A percentile compares a stretch with the other conserved stretches of the same genome.
These are phyloP conservation scores for Aureobasidium sp. DNA, from an alignment of 2,329 filamentous ascomycete species.

Conservation along the genomic window DNA sequence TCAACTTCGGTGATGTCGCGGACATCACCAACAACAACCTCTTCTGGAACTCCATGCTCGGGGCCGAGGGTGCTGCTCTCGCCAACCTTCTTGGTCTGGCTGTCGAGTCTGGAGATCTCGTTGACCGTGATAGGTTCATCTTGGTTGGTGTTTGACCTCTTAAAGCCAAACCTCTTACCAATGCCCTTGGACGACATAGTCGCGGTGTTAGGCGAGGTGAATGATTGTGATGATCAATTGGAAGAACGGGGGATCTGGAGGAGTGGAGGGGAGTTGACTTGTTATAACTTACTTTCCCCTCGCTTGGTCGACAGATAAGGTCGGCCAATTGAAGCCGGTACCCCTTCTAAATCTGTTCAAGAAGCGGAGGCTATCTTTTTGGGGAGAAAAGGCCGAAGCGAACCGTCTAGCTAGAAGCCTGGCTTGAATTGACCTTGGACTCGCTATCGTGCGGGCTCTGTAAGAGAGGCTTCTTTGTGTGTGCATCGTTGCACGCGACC, in stretches of 20 bases:
- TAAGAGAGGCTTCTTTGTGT: background rate
- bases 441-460: background rate
- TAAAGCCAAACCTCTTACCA: conserved; percentile 22
- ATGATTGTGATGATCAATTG: background rate
- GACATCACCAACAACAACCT: conserved; percentile 16
- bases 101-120: conserved; percentile 15
- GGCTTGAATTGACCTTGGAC: background rate
- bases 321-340: background rate
- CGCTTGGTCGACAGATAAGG: background rate
- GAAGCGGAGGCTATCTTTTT: background rate
- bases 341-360: background rate
- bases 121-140: conserved; percentile 11
- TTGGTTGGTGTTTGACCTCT: conserved; percentile 21
- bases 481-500: background rate
- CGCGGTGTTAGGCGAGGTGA: background rate
- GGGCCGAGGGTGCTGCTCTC: conserved; percentile 18
- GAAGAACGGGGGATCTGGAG: background rate
- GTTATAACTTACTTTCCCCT: conserved; percentile 4
- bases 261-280: background rate
- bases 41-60: conserved; percentile 18
- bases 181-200: conserved; percentile 16
- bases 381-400: background rate
- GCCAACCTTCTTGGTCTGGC: conserved; percentile 6
- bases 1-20: conserved; percentile 22
- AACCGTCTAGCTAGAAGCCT: background rate